Evolutionary conservation across 768 basidiomycete genomes (phyloP), one percentile per base, ranked within the genome.

Genomic region (Mycena vitilis): DNA sequence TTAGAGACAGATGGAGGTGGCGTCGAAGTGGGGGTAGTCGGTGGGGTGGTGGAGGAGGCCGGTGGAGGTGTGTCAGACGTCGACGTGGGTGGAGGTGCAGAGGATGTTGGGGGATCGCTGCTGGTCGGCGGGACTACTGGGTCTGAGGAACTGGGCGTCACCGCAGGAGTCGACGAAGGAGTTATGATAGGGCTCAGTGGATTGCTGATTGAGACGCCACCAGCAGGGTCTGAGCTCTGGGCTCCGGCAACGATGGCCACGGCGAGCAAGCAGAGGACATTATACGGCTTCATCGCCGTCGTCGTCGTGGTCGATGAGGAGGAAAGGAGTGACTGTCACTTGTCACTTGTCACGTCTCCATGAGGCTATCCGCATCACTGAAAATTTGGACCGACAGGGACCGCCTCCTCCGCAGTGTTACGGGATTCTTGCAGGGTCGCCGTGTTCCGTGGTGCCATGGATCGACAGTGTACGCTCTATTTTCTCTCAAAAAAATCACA

Each of bases 11-110:
- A 57, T 8, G 60, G 16, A 5, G 73, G 57, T 15, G 49, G 30
- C 20, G 63, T 34, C 37, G 74, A 40, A 4, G 71, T 45, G 47
- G 66, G 40, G 38, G 65, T 30, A 36, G 63, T 47, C 4, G 73
- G 62, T 23, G 63, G 59, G 16, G 69, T 63, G 13, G 71, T 10
- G 30, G 30, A 30, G 30, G 30, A 30, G 3, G 30, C 30, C 5
- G 63, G 15, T 52, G 70, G 63, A 0, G 70, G 20, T 48, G 54
- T 7, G 13, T 67, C 22, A 53, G 70, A 75, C 18, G 73, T 45
- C 18, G 71, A 18, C 13, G 69, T 61, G 40, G 54, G 23, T 25
- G 72, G 12, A 2, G 64, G 34, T 20, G 68, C 30, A 13, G 73
- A 53, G 2, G 23, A 1, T 13, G 15, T 11, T 13, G 25, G 25